Percentiles rank a stretch among this genome's conserved stretches.
These are phyloP conservation scores for Verticillium zaregamsianum DNA, from an alignment of 2,329 filamentous ascomycete genomes.

Conservation along the genomic window DNA sequence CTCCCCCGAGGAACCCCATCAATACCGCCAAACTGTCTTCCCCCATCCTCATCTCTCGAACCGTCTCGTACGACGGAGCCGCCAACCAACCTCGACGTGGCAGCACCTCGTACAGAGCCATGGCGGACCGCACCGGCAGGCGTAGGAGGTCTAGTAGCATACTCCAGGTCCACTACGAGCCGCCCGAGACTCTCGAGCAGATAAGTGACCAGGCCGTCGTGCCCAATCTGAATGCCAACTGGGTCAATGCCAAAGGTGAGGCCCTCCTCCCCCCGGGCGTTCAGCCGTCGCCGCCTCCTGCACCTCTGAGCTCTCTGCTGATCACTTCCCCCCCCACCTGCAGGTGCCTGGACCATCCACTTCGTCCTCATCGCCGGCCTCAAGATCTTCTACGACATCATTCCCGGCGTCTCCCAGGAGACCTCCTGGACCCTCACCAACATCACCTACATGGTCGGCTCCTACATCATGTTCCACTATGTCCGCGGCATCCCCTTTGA, in stretches of 20 bases:
- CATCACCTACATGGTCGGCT: slow-evolving; percentile 98
- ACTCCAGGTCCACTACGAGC: slow-evolving; percentile 88
- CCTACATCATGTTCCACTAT: slow-evolving; percentile 99
- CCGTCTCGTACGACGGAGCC: slow-evolving; percentile 87
- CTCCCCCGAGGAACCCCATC: not conserved
- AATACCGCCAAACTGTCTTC: slow-evolving; percentile 95
- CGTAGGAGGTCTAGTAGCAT: slow-evolving; percentile 96
- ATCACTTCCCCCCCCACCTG: not conserved
- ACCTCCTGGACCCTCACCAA: slow-evolving; percentile 98
- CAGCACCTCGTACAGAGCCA: slow-evolving; percentile 52
- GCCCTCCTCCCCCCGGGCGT: slow-evolving; percentile 18
- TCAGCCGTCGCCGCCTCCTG: not conserved
- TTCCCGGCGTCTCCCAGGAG: slow-evolving; percentile 94
- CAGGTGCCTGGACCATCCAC: slow-evolving; percentile 97
- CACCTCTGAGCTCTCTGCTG: slow-evolving; percentile 4
- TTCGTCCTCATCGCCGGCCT: slow-evolving; percentile 85
- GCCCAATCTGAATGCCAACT: slow-evolving; percentile 95
- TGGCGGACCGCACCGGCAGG: slow-evolving; percentile 66
- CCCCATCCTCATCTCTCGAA: slow-evolving; percentile 78
- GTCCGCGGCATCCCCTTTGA: slow-evolving; percentile 97
- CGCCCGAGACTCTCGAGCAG: slow-evolving; percentile 93
- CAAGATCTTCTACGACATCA: slow-evolving; percentile 96
- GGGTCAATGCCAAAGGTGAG: slow-evolving; percentile 98
- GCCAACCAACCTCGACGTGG: slow-evolving; percentile 64
- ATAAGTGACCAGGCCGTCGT: slow-evolving; percentile 93